Conservation (phyloP, 768 basidiomycete species). For the Tylopilus felleus region DNA sequence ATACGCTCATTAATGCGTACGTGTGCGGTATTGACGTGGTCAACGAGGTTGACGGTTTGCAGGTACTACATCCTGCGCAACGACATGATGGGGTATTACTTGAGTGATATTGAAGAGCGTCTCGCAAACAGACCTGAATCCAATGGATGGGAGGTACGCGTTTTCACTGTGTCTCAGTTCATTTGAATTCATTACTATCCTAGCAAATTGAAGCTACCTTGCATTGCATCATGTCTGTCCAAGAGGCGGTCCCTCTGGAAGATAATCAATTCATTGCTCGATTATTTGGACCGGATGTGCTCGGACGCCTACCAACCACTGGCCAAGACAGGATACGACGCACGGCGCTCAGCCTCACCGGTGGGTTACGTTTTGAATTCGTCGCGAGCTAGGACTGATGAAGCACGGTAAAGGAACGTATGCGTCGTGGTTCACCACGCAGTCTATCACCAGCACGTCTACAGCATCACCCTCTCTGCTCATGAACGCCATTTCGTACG, state of each 20-base stretch:
- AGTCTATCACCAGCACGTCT: constrained; percentile 29
- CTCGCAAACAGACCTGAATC: constrained; percentile 42
- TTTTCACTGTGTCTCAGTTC: not conserved
- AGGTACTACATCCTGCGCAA: constrained; percentile 86
- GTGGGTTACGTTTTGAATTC: constrained; percentile 40
- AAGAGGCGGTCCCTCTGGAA: constrained; percentile 76
- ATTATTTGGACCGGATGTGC: constrained; percentile 70
- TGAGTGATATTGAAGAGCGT: constrained; percentile 57
- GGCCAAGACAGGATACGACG: constrained; percentile 66
- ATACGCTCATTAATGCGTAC: constrained; percentile 85
- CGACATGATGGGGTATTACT: constrained; percentile 72
- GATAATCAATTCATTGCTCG: constrained; percentile 52
- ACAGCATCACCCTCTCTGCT: constrained; percentile 44
- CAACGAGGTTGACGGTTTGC: constrained; percentile 10
- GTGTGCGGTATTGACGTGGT: constrained; percentile 22
- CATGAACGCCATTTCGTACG: constrained; percentile 63
- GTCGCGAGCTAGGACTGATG: not conserved
- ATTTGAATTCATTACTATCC: constrained; percentile 3
- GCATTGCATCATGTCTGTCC: constrained; percentile 81
- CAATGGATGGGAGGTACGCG: constrained; percentile 74
- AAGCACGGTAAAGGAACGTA: constrained; percentile 51
- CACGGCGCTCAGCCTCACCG: constrained; percentile 72
- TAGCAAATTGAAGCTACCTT: constrained; percentile 86
- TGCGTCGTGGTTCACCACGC: constrained; percentile 75
- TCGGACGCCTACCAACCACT: constrained; percentile 62